Percentiles rank a stretch among this genome's conserved stretches.
Conservation (phyloP, 1,284 basidiomycete genomes). For the Clitocybe nebularis region DNA sequence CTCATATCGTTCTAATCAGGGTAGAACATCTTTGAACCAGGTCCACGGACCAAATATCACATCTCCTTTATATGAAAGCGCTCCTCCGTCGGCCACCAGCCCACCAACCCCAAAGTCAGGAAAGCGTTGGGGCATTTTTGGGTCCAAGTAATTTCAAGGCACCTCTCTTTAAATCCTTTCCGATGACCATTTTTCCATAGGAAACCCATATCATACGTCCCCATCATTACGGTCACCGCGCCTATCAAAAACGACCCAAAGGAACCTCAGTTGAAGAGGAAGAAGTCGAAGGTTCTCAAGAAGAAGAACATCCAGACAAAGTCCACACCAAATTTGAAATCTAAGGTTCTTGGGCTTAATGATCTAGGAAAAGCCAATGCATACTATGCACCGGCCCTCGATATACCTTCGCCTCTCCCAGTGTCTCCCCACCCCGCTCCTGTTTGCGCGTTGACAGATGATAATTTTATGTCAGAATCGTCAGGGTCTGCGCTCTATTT, state of each 20-base stretch:
- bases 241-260: neutral
- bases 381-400: conserved; percentile 1
- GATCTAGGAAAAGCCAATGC: conserved; percentile 7
- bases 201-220: neutral
- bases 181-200: neutral
- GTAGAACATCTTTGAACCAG: neutral
- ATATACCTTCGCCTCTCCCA: conserved; percentile 2
- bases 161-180: neutral
- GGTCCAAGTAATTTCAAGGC: conserved; percentile 9
- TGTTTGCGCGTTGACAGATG: neutral
- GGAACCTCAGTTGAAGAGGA: neutral
- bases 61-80: neutral
- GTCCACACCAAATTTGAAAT: conserved; percentile 10
- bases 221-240: neutral
- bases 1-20: neutral
- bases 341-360: neutral
- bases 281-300: conserved; percentile 10
- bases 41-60: neutral
- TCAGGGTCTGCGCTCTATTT: conserved; percentile 14
- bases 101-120: conserved; percentile 1
- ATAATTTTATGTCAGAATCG: neutral
- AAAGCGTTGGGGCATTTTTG: conserved; percentile 13
- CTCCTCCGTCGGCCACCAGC: too few species aligned
- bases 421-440: too few species aligned
- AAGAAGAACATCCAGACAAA: conserved; percentile 3